Conservation (phyloP, 2,329 filamentous ascomycete species). For the Leptographium lundbergii region DNA sequence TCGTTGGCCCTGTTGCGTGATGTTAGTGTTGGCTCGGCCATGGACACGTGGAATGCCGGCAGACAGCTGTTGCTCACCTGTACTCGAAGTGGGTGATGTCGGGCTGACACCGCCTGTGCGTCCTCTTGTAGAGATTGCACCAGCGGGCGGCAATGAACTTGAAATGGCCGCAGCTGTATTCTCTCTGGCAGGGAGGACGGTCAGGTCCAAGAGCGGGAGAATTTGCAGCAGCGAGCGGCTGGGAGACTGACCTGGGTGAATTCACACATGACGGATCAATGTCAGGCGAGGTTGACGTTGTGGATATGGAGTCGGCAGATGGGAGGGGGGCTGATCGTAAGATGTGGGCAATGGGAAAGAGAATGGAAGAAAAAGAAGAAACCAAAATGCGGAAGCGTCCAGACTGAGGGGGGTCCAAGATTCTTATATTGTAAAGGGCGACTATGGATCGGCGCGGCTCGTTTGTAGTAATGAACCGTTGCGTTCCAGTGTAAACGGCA, state of each 20-base stretch:
- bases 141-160: constrained; percentile 23
- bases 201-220: not conserved
- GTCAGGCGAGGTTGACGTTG: constrained; percentile 5
- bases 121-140: constrained; percentile 20
- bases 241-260: constrained; percentile 30
- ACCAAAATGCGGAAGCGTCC: not conserved
- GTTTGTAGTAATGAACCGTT: not conserved
- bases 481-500: not conserved
- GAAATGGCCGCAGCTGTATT: constrained; percentile 23
- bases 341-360: not conserved
- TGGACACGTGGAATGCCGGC: not conserved
- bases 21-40: not conserved
- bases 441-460: not conserved
- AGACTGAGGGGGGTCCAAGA: not conserved
- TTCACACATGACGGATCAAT: constrained; percentile 30
- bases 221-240: not conserved
- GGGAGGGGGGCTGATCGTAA: not conserved
- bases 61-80: constrained; percentile 9
- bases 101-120: constrained; percentile 20
- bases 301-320: not conserved
- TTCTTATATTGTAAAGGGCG: not conserved
- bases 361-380: not conserved
- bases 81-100: constrained; percentile 23
- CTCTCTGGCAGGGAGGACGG: constrained; percentile 8
- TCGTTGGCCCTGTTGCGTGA: constrained; percentile 13